A percentile compares a stretch with the other conserved stretches of the same genome.
Conservation (phyloP, 2,329 filamentous ascomycete species). For the Didymella segeticola region DNA sequence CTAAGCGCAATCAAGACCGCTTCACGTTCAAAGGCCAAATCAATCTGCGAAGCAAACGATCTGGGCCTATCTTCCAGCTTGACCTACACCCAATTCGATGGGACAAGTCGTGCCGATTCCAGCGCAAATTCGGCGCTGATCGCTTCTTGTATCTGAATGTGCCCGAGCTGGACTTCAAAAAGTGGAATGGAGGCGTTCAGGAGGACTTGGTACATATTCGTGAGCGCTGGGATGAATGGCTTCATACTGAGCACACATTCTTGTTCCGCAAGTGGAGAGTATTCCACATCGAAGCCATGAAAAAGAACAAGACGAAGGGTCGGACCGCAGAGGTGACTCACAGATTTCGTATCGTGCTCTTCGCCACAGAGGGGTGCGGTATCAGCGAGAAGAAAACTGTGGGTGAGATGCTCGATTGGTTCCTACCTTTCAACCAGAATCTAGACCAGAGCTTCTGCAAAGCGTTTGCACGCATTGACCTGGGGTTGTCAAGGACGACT, state of each 20-base stretch:
- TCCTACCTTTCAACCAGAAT: conserved; percentile 49
- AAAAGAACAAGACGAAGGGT: conserved; percentile 39
- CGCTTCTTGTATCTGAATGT: conserved; percentile 52
- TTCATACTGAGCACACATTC: conserved; percentile 45
- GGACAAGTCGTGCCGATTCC: conserved; percentile 46
- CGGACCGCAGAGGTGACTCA: conserved; percentile 11
- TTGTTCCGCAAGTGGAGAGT: conserved; percentile 52
- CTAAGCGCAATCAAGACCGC: conserved; percentile 30
- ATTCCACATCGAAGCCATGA: conserved; percentile 49
- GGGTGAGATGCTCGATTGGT: conserved; percentile 49
- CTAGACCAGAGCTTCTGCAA: conserved; percentile 49
- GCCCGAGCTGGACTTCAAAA: conserved; percentile 27
- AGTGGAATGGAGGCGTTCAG: not conserved
- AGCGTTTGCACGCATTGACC: conserved; percentile 51
- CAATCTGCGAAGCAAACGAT: conserved; percentile 21
- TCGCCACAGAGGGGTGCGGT: conserved; percentile 43
- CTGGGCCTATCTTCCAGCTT: conserved; percentile 34
- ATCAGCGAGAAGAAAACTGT: conserved; percentile 29
- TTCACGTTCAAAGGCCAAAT: conserved; percentile 46
- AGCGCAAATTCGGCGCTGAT: conserved; percentile 48
- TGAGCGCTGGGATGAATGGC: conserved; percentile 45
- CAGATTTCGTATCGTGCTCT: conserved; percentile 43
- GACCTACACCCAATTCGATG: conserved; percentile 33
- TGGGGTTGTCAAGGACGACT: conserved; percentile 52
- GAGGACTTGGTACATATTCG: conserved; percentile 25